Conservation (phyloP, 1,284 basidiomycete genomes). For the Anthracocystis setariae region DNA sequence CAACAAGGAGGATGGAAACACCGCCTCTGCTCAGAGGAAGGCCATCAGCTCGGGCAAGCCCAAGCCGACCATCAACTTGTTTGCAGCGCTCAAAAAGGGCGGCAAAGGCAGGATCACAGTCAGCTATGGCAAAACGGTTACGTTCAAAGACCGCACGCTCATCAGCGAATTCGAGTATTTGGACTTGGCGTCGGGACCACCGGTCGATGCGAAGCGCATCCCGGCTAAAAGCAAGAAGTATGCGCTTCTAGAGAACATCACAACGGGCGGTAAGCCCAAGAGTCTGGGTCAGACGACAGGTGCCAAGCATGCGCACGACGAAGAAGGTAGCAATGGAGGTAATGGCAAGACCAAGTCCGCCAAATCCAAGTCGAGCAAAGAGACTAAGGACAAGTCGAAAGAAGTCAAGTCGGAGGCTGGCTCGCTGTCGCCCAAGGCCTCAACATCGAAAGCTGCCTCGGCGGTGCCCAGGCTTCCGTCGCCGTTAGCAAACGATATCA, state of each 20-base stretch:
- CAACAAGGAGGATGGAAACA: conserved; percentile 38
- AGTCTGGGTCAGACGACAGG: conserved; percentile 62
- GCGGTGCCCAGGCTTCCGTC: conserved; percentile 35
- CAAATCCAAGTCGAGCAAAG: conserved; percentile 22
- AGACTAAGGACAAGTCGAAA: conserved; percentile 18
- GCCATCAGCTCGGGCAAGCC: conserved; percentile 28
- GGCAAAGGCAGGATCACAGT: conserved; percentile 70
- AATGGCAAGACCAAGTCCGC: conserved; percentile 19
- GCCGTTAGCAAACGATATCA: conserved; percentile 45
- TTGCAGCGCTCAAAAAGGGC: conserved; percentile 70
- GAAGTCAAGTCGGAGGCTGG: conserved; percentile 20
- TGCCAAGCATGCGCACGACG: conserved; percentile 26
- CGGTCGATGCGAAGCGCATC: conserved; percentile 67
- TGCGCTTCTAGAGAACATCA: conserved; percentile 68
- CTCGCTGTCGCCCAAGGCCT: conserved; percentile 14
- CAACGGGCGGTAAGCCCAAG: conserved; percentile 68
- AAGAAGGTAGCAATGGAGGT: conserved; percentile 15
- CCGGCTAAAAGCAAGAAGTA: conserved; percentile 68
- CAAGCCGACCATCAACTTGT: conserved; percentile 61
- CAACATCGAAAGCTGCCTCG: conserved; percentile 14
- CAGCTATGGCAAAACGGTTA: conserved; percentile 69
- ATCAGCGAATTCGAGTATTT: conserved; percentile 70
- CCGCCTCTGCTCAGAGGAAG: conserved; percentile 30
- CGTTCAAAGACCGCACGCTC: conserved; percentile 70
- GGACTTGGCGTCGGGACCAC: conserved; percentile 70